phyloP scores from a whole-genome alignment of 306 rosid genomes.

The Dalbergia oliveri region DNA sequence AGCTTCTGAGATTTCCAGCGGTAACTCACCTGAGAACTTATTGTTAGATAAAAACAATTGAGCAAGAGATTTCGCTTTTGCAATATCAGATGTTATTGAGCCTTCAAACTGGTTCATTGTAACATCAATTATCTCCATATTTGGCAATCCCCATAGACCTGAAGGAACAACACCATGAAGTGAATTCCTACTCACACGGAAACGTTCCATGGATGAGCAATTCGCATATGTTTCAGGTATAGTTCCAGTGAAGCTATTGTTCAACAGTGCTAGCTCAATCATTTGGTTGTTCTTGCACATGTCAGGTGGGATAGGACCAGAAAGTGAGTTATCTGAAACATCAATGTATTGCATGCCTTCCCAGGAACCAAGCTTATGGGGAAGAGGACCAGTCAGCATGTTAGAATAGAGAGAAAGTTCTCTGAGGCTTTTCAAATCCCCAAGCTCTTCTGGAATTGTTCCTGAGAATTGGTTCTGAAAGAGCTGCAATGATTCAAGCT shows the following conservation, averaged over 20 bases:
- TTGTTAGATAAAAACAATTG: slow-evolving; percentile 63
- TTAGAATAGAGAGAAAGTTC: slow-evolving; percentile 68
- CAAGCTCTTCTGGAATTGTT: slow-evolving; percentile 72
- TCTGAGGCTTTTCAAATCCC: slow-evolving; percentile 59
- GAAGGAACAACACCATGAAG: slow-evolving; percentile 84
- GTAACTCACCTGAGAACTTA: slow-evolving; percentile 76
- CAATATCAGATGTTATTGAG: slow-evolving; percentile 65
- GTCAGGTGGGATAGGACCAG: slow-evolving; percentile 77
- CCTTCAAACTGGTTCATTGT: slow-evolving; percentile 81
- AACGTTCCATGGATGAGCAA: slow-evolving; percentile 65
- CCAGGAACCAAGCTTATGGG: slow-evolving; percentile 77
- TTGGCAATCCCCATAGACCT: slow-evolving; percentile 84
- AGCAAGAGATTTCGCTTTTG: slow-evolving; percentile 71
- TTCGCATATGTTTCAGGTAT: slow-evolving; percentile 73
- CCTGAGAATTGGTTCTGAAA: slow-evolving; percentile 69
- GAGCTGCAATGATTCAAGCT: slow-evolving; percentile 68
- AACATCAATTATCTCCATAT: slow-evolving; percentile 59
- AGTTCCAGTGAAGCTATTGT: slow-evolving; percentile 78
- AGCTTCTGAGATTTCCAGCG: slow-evolving; percentile 63
- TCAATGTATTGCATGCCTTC: slow-evolving; percentile 66
- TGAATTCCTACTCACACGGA: slow-evolving; percentile 66
- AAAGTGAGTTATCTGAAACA: slow-evolving; percentile 76
- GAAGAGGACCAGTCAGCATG: slow-evolving; percentile 72
- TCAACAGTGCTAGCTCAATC: slow-evolving; percentile 51
- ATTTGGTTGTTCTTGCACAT: slow-evolving; percentile 76